These are phyloP conservation scores for Leishmania arabica DNA, from an alignment of 208 protist species.

Conservation along the genomic window DNA sequence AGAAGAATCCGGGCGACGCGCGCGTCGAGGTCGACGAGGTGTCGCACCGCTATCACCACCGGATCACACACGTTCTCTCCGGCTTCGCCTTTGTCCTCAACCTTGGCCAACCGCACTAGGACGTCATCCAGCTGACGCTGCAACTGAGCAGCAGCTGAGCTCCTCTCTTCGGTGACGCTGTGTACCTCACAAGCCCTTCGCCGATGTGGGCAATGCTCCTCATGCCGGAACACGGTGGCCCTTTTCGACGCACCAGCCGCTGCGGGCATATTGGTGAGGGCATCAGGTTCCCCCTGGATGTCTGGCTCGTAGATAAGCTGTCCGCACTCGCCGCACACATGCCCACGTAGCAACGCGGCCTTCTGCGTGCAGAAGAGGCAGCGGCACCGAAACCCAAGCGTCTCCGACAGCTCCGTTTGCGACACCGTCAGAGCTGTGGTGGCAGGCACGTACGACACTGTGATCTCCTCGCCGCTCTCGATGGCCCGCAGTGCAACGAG, in stretches of 20 bases:
- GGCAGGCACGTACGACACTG: constrained; percentile 64
- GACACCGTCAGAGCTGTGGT: constrained; percentile 34
- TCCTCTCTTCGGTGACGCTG: not conserved
- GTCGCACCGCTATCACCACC: constrained; percentile 30
- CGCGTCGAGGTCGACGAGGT: constrained; percentile 52
- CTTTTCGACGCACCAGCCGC: not conserved
- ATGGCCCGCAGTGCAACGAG: constrained; percentile 65
- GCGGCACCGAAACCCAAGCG: constrained; percentile 46
- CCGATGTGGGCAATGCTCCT: constrained; percentile 8
- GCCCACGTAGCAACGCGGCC: constrained; percentile 47
- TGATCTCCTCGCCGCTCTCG: constrained; percentile 66
- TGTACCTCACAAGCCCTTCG: not conserved
- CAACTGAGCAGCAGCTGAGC: constrained; percentile 5
- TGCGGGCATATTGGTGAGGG: not conserved
- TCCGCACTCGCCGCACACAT: constrained; percentile 51
- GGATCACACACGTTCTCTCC: not conserved
- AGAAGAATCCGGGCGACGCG: constrained; percentile 33
- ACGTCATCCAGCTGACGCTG: constrained; percentile 16
- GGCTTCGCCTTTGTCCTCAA: not conserved
- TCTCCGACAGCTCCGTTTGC: constrained; percentile 19
- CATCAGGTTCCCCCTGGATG: not conserved
- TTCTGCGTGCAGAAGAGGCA: constrained; percentile 50
- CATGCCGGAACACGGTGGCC: constrained; percentile 19
- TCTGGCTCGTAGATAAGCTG: constrained; percentile 39
- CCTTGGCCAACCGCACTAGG: not conserved